Evolutionary conservation across 2,329 filamentous ascomycete genomes (phyloP).

Genomic region (Iodosphaeria phyllophila): DNA sequence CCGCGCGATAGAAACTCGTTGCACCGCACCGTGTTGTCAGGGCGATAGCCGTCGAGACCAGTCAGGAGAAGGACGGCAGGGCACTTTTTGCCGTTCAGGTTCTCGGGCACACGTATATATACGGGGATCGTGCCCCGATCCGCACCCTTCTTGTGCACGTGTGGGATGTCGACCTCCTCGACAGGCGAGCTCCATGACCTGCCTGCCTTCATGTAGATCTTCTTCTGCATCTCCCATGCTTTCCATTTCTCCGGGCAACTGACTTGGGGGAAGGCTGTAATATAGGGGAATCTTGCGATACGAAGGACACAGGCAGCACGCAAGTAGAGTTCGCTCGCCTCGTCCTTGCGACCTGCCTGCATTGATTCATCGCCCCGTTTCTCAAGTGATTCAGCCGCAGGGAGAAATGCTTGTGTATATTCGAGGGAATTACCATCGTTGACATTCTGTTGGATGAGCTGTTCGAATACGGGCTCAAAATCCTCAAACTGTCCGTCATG

Average conservation of each 20-base stretch:
- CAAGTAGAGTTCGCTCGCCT: slow-evolving; percentile 45
- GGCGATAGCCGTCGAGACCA: slow-evolving; percentile 42
- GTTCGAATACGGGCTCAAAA: slow-evolving; percentile 49
- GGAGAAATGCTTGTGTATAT: slow-evolving; percentile 46
- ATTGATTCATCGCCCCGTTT: slow-evolving; percentile 30
- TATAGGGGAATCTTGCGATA: slow-evolving; percentile 51
- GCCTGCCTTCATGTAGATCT: slow-evolving; percentile 38
- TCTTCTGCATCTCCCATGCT: slow-evolving; percentile 49
- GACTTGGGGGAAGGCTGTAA: slow-evolving; percentile 18
- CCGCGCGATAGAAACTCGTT: slow-evolving; percentile 43
- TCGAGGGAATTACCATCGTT: slow-evolving; percentile 45
- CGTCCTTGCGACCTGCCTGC: slow-evolving; percentile 24
- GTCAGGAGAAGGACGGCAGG: slow-evolving; percentile 39
- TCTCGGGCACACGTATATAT: slow-evolving; percentile 41
- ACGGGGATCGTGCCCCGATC: slow-evolving; percentile 41
- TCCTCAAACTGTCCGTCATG: slow-evolving; percentile 52
- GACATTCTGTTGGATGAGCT: slow-evolving; percentile 38
- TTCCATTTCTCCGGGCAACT: slow-evolving; percentile 30
- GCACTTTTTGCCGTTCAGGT: slow-evolving; percentile 9
- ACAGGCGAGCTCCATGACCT: slow-evolving; percentile 36
- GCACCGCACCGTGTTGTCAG: slow-evolving; percentile 40
- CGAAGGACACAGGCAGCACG: slow-evolving; percentile 55
- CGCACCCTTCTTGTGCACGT: slow-evolving; percentile 25
- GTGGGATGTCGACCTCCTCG: slow-evolving; percentile 40
- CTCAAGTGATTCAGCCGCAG: slow-evolving; percentile 38